These are phyloP conservation scores for Cyclotella distinguenda DNA, from an alignment of 108 stramenopile species.

Conservation along the genomic window DNA sequence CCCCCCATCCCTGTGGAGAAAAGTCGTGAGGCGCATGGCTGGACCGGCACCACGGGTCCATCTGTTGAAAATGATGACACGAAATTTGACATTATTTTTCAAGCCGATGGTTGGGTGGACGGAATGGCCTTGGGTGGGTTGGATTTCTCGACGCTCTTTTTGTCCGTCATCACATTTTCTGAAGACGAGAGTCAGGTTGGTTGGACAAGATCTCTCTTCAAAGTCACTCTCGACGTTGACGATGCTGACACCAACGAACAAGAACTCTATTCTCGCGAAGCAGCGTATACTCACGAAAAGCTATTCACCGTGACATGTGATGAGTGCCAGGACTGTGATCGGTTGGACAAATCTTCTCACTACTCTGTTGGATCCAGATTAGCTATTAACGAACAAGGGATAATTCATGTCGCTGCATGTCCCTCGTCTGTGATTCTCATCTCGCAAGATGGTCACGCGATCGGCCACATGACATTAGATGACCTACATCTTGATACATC, in stretches of 20 bases:
- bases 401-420: slow-evolving; percentile 48
- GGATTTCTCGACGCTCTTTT: slow-evolving; percentile 37
- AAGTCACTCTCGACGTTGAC: slow-evolving; percentile 5
- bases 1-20: slow-evolving; percentile 52
- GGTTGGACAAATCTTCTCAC: background rate
- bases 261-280: background rate
- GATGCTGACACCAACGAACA: slow-evolving; percentile 11
- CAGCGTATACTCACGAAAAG: slow-evolving; percentile 10
- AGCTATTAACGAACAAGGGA: slow-evolving; percentile 54
- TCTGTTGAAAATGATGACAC: slow-evolving; percentile 15
- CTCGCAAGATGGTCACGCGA: slow-evolving; percentile 20
- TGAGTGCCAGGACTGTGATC: slow-evolving; percentile 37
- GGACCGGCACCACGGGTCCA: slow-evolving; percentile 30
- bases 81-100: slow-evolving; percentile 34
- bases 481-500: background rate
- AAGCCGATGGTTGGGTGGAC: slow-evolving; percentile 39
- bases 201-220: slow-evolving; percentile 23
- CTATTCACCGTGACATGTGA: slow-evolving; percentile 25
- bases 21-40: slow-evolving; percentile 70
- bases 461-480: slow-evolving; percentile 35
- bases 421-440: slow-evolving; percentile 22
- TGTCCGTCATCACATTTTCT: slow-evolving; percentile 25
- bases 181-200: background rate
- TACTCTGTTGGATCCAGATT: slow-evolving; percentile 33
- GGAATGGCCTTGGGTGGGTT: slow-evolving; percentile 55